Percentiles rank a stretch among this genome's conserved stretches.
These are phyloP conservation scores for Diplocarpon mali DNA, from an alignment of 2,329 filamentous ascomycete genomes.

Conservation along the genomic window DNA sequence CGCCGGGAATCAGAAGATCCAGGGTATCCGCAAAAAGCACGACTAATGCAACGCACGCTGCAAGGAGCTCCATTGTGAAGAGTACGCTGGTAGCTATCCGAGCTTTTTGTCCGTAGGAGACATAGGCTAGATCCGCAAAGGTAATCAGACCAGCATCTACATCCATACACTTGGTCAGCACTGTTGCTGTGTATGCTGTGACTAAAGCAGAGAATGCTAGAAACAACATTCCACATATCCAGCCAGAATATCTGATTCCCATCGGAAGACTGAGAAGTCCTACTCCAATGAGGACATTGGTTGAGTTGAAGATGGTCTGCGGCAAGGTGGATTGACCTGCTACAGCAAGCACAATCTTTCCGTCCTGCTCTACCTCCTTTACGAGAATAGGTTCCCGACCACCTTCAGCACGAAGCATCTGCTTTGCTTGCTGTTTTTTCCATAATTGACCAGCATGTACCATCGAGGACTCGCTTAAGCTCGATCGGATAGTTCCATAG, in stretches of 20 bases:
- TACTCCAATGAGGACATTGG: slow-evolving; percentile 70
- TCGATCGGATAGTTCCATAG: slow-evolving; percentile 41
- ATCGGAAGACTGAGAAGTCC: slow-evolving; percentile 82
- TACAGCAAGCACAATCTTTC: slow-evolving; percentile 71
- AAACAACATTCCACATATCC: slow-evolving; percentile 71
- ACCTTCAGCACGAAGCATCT: slow-evolving; percentile 38
- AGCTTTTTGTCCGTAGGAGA: slow-evolving; percentile 76
- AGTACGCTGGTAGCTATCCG: slow-evolving; percentile 73
- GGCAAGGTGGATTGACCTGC: slow-evolving; percentile 91
- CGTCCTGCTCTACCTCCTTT: slow-evolving; percentile 80
- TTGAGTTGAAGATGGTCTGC: slow-evolving; percentile 93
- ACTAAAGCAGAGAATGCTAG: slow-evolving; percentile 62
- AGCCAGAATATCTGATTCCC: slow-evolving; percentile 77
- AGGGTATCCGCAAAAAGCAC: slow-evolving; percentile 92
- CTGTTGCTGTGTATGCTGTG: slow-evolving; percentile 75
- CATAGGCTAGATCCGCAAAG: slow-evolving; percentile 86
- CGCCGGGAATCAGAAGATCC: slow-evolving; percentile 61
- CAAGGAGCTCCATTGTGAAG: slow-evolving; percentile 79
- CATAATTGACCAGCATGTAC: slow-evolving; percentile 39
- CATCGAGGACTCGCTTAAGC: slow-evolving; percentile 33
- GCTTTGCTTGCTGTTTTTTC: slow-evolving; percentile 36
- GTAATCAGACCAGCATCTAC: slow-evolving; percentile 78
- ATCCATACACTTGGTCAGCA: slow-evolving; percentile 82
- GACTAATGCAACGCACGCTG: slow-evolving; percentile 78
- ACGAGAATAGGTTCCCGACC: slow-evolving; percentile 70